Conservation (phyloP, 1,284 basidiomycete species). For the Trichosporon sp. region DNA sequence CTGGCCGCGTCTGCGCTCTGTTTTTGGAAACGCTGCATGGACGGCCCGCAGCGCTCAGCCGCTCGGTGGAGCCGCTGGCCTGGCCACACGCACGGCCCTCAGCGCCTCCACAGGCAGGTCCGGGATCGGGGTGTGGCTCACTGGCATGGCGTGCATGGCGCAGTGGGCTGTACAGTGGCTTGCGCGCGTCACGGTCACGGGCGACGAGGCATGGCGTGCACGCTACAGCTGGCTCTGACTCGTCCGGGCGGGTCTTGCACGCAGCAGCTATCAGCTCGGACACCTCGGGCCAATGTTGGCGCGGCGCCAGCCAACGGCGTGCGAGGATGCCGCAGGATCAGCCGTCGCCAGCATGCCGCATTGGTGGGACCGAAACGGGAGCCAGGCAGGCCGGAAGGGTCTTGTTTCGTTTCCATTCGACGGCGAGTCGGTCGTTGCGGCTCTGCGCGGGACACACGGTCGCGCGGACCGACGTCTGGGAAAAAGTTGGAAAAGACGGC, state of each 20-base stretch:
- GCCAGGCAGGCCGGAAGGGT: not conserved
- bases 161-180: not conserved
- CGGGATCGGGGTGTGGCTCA: not conserved
- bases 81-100: not conserved
- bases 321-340: not conserved
- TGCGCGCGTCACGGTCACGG: not conserved
- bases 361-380: not conserved
- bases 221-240: not conserved
- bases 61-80: too few species aligned
- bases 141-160: not conserved
- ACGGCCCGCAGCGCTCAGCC: not conserved
- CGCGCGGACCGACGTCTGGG: not conserved
- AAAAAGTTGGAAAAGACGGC: not conserved
- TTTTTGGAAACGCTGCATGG: not conserved
- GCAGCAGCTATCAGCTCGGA: not conserved
- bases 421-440: not conserved
- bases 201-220: not conserved
- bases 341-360: not conserved
- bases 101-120: not conserved
- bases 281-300: not conserved
- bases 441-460: not conserved
- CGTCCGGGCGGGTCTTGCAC: slow-evolving; percentile 1
- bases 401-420: not conserved
- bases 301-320: not conserved
- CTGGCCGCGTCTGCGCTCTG: not conserved